Conservation (phyloP, 352 stramenopile species). For the Globisporangium polare region DNA sequence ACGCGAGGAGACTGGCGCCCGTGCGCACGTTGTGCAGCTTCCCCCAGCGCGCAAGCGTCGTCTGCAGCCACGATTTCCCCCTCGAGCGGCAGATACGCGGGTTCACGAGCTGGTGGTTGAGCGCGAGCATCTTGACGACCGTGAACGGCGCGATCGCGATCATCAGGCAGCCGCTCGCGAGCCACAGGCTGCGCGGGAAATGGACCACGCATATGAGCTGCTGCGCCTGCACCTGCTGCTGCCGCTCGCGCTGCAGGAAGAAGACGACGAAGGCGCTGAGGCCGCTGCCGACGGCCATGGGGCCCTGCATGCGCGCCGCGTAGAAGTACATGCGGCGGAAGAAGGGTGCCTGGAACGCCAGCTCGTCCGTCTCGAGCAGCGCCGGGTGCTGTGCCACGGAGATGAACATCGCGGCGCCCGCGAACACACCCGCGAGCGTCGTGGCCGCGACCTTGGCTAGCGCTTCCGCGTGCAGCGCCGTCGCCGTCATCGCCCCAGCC, state of each 20-base stretch:
- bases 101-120: conserved; percentile 29
- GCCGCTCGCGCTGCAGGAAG: conserved; percentile 31
- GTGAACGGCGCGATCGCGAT: conserved; percentile 36
- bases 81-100: conserved; percentile 15
- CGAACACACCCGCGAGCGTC: conserved; percentile 61
- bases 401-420: conserved; percentile 64
- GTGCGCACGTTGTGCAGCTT: conserved; percentile 33
- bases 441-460: conserved; percentile 56
- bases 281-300: conserved; percentile 50
- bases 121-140: conserved; percentile 27
- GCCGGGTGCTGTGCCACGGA: conserved; percentile 68
- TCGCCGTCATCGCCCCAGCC: not conserved
- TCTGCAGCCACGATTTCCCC: conserved; percentile 25
- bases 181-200: conserved; percentile 40
- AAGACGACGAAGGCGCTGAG: conserved; percentile 45
- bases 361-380: conserved; percentile 49
- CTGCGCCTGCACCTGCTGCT: conserved; percentile 19
- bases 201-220: not conserved
- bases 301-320: conserved; percentile 57
- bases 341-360: conserved; percentile 64
- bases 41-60: conserved; percentile 29
- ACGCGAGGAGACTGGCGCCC: conserved; percentile 27
- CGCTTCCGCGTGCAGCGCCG: conserved; percentile 51
- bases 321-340: conserved; percentile 81
- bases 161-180: conserved; percentile 36